Base-by-base conservation (phyloP, 2,329 filamentous ascomycete species). In the Aspergillus cejpii region DNA sequence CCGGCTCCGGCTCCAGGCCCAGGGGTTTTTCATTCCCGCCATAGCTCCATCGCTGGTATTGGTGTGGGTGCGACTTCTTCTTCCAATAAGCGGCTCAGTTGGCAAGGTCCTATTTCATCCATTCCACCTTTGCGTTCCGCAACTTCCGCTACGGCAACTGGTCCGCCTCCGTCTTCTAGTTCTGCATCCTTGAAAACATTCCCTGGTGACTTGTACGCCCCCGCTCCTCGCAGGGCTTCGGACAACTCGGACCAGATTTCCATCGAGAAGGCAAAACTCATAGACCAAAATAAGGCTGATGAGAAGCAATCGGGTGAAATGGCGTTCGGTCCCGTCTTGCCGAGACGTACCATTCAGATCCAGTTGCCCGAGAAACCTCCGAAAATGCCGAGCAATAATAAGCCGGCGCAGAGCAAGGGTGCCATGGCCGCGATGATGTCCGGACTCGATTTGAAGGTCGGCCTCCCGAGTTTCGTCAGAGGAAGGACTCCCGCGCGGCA, bases 1-100 rank as follows among this genome's bases (percentile, higher is more conserved):
- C 72, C 77, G 44, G 72, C 74, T 59, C 72, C 76, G 46, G 71
- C 75, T 59, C 72, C 77, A 45, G 72, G 74, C 59, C 72, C 76
- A 46, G 73, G 59, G 43, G 51, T 58, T 29, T 55, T 59, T 6
- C 56, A 52, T 26, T 54, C 52, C 41, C 62, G 62, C 49, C 63
- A 62, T 58, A 61, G 59, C 48, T 71, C 67, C 41, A 66, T 67
- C 49, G 66, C 64, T 44, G 65, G 68, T 29, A 61, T 61, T 47
- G 62, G 63, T 29, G 56, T 61, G 27, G 65, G 64, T 45, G 60
- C 64, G 43, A 62, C 61, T 44, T 53, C 60, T 40, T 56, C 63
- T 38, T 55, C 59, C 28, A 52, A 19, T 12, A 34, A 45, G 47
- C 51, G 51, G 51, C 52, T 47, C 47, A 55, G 44, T 42, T 49